Evolutionary conservation across 768 basidiomycete species (phyloP), one percentile per base, ranked within the genome.

Genomic region (Suillus americanus): DNA sequence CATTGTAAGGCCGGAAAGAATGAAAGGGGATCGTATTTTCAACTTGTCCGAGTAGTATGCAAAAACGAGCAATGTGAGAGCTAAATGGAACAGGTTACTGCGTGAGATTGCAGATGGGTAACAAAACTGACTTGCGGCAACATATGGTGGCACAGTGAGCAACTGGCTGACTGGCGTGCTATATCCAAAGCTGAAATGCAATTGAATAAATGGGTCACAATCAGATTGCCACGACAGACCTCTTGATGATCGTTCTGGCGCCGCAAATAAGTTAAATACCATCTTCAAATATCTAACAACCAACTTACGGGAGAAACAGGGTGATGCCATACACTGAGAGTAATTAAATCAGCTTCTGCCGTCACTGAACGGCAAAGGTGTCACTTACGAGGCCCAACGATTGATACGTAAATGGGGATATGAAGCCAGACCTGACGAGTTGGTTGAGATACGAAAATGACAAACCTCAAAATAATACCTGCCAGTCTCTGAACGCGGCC

Each of bases 321-420:
- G 89, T 88, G 55, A 89, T 89, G 3, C 89, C 89, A 68, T 87
- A 89, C 3, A 89, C 89, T 89, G 46, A 20, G 38, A 28, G 16
- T 18, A 37, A 14, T 53, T 9, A 23, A 18, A 20, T 53, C 23
- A 53, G 7, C 33, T 3, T 35, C 38, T n/a, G 6, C 2, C 18
- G 4, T 28, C 14, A 3, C n/a, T 9, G 35, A n/a, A 37, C 18
- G 33, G 38, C 20, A 5, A 55, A 33, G 13, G 9, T 64, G 1
- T 28, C 25, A 81, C 89, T 74, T 71, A 90, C 89, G 69, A 30
- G 89, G 89, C 3, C 74, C 80, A 51, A 86, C 72, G 54, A 89
- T 74, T 0, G 86, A 85, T 79, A 90, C 81, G 68, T 85, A 86
- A 3, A 87, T 76, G 62, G 86, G 66, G 46, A 88, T 83, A 66